These are phyloP conservation scores for Pleurotus cornucopiae DNA, from an alignment of 768 basidiomycete species.

Conservation along the genomic window DNA sequence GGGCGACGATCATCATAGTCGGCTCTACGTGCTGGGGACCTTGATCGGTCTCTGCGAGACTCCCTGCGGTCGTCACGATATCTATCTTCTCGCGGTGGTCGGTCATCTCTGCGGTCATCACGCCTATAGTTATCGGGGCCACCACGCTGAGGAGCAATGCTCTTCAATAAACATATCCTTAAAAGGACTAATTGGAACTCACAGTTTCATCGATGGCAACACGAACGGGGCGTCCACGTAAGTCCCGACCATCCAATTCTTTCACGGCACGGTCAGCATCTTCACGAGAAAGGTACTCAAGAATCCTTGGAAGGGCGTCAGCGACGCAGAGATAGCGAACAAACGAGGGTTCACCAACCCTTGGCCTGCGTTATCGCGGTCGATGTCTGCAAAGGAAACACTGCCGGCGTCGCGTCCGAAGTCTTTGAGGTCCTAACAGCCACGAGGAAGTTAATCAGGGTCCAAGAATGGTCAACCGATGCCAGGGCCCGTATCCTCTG, in stretches of 20 bases:
- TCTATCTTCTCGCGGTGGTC: constrained; percentile 50
- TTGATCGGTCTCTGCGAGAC: constrained; percentile 75
- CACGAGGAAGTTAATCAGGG: constrained; percentile 36
- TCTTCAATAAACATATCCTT: constrained; percentile 8
- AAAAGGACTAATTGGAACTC: constrained; percentile 17
- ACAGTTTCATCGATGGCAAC: constrained; percentile 66
- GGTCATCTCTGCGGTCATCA: constrained; percentile 65
- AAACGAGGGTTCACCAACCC: constrained; percentile 53
- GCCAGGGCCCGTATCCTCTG: constrained; percentile 5
- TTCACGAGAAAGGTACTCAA: constrained; percentile 84
- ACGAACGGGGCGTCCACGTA: constrained; percentile 78
- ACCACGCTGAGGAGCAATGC: constrained; percentile 41
- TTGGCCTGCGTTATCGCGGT: constrained; percentile 79
- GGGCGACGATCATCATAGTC: constrained; percentile 70
- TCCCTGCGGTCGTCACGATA: constrained; percentile 48
- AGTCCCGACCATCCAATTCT: constrained; percentile 80
- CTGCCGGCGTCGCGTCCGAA: constrained; percentile 92
- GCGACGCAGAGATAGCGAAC: neutral
- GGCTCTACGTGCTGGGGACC: constrained; percentile 65
- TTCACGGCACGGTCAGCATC: constrained; percentile 94
- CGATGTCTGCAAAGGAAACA: constrained; percentile 93
- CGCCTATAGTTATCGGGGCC: constrained; percentile 74
- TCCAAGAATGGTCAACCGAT: constrained; percentile 15
- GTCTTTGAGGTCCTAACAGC: constrained; percentile 90
- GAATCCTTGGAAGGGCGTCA: constrained; percentile 48